phyloP scores from a whole-genome alignment of 2,329 filamentous ascomycete species.

The Teratosphaeria destructans region DNA sequence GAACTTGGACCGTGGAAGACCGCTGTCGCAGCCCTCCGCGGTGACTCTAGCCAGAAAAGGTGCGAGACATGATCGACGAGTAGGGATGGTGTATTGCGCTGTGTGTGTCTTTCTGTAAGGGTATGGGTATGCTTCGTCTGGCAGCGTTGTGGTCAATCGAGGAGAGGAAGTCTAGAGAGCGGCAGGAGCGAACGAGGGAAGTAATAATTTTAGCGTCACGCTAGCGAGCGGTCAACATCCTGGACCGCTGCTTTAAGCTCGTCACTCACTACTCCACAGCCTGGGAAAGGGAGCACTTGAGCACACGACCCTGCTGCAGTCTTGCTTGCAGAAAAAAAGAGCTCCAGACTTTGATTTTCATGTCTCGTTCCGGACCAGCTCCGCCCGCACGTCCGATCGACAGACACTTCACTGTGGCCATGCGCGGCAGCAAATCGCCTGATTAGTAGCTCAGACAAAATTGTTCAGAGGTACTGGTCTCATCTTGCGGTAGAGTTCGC shows the following conservation, averaged over 20 bases:
- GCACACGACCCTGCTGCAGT: not conserved
- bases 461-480: not conserved
- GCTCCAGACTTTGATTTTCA: not conserved
- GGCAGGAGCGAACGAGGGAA: not conserved
- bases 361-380: not conserved
- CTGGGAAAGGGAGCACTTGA: not conserved
- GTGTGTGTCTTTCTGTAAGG: not conserved
- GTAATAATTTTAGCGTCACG: not conserved
- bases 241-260: not conserved
- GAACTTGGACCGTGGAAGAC: conserved; percentile 24
- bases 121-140: not conserved
- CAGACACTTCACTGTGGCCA: not conserved
- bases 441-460: not conserved
- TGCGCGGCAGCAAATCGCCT: not conserved
- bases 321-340: not conserved
- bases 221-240: not conserved
- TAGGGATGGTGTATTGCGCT: conserved; percentile 10
- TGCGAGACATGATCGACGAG: conserved; percentile 28
- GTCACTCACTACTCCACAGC: not conserved
- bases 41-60: conserved; percentile 26
- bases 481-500: not conserved
- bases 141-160: not conserved
- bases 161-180: not conserved
- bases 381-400: not conserved
- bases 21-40: conserved; percentile 21